Conservation (phyloP, 495 filamentous ascomycete genomes). For the Letharia columbiana region DNA sequence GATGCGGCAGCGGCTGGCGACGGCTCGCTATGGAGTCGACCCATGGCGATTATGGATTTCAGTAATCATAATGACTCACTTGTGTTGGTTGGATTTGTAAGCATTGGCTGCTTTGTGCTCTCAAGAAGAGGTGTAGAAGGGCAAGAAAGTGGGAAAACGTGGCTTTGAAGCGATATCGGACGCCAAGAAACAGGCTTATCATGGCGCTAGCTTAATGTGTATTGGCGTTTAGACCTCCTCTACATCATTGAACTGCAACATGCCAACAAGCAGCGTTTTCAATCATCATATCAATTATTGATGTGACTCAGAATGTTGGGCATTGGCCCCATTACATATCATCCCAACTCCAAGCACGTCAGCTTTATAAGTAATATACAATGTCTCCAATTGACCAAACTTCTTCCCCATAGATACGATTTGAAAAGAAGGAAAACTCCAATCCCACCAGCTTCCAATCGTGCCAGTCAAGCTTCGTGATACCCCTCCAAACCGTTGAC, state of each 20-base stretch:
- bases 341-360: not conserved
- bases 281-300: not conserved
- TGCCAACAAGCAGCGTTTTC: no score
- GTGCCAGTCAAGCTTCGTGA: not conserved
- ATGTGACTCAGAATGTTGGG: conserved; percentile 3
- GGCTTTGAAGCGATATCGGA: conserved; percentile 13
- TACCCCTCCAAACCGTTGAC: not conserved
- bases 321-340: not conserved
- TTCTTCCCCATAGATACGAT: not conserved
- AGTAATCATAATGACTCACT: not conserved
- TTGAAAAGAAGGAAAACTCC: not conserved
- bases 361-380: not conserved
- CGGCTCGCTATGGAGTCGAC: not conserved
- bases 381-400: not conserved
- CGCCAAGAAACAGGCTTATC: not conserved
- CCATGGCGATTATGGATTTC: no score
- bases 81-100: not conserved
- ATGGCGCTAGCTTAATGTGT: not conserved
- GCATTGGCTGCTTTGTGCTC: not conserved
- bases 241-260: not conserved
- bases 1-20: not conserved
- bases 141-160: not conserved
- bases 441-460: not conserved
- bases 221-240: not conserved
- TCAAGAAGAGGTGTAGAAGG: no score